Base-by-base conservation (phyloP, 768 basidiomycete genomes). In the Atractiella rhizophila region DNA sequence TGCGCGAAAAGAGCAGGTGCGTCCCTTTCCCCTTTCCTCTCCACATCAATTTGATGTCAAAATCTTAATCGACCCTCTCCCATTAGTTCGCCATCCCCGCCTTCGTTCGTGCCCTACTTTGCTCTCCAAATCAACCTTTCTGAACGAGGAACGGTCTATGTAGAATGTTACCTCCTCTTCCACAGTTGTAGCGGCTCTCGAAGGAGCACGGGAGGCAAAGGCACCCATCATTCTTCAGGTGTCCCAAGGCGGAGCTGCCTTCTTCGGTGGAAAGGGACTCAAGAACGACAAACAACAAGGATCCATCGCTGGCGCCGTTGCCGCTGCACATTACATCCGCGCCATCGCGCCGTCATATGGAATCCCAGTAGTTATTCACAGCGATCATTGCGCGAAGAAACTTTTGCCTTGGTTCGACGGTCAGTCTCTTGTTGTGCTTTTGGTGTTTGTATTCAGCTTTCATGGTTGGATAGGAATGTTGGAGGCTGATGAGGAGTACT, bases 141-240 rank as follows among this genome's bases (percentile, higher is more conserved):
- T n/a, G n/a, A n/a, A n/a, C n/a, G n/a, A n/a, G n/a, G n/a, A n/a
- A n/a, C n/a, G n/a, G n/a, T n/a, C n/a, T n/a, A n/a, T n/a, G n/a
- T 52, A 91, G 85, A 98, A 98, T 56, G 76, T 82, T 34, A 96
- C 91, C 33, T 96, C 88, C 15, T 86, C 88, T 10, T 98, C 88
- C 24, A 75, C 74, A 28, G 85, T 74, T 39, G 88, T 94, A 59
- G 82, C 86, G 42, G 77, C 74, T 44, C 73, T 98, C 48, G 88
- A 98, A 63, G 88, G 83, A 43, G 88, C 88, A 37, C 74, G 83
- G 79, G 91, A 94, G 60, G 71, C 79, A 68, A 94, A 96, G 61
- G 68, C 88, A 24, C 88, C 88, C 44, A 85, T 98, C 63, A 96
- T 98, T 62, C 65, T 94, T 54, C 91, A 96, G 59, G 74, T 86